Evolutionary conservation across 768 basidiomycete genomes (phyloP), one percentile per base, ranked within the genome.

Genomic region (Xanthoconium purpureum): DNA sequence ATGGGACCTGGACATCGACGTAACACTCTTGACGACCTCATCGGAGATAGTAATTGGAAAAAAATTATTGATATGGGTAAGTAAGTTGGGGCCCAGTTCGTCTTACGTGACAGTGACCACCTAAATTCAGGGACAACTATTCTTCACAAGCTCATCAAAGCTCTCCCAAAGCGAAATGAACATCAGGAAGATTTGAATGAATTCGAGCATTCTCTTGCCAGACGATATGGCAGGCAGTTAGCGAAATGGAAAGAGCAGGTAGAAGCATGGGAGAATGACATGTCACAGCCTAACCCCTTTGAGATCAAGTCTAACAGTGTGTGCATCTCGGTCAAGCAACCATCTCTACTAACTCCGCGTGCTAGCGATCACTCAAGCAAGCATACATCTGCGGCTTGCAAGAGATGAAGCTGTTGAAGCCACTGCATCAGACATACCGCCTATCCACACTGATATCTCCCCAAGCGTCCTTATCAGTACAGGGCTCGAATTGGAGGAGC

Each of bases 1-100:
- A 78, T 77, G 75, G 73, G 68, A 0, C 69, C 72, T 0, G 60
- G 71, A n/a, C 54, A 69, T 42, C 29, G 71, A 0, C 59, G 64
- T 11, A 74, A 77, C 13, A 68, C 71, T 0, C 55, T 80, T 9
- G 72, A 79, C 49, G 73, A 78, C 43, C 58, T 63, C n/a, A 64
- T 70, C 18, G 70, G 73, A 24, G 24, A 24, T 24, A 24, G 24
- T 24, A 24, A 24, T 24, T 24, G 24, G 24, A 24, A 24, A 24
- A 78, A 78, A 32, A 33, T 64, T 0, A 47, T 58, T 10, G 43
- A 29, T 0, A 35, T 76, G 0, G 64, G 74, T 75, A 49, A 12
- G 56, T 68, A 4, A 24, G 24, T 24, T 24, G 24, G 24, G 4
- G 24, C 24, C 24, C 24, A 24, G 24, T 24, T 24, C 24, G 4